Conservation (phyloP, 805 yeast genomes). For the Candida tibetensis region DNA sequence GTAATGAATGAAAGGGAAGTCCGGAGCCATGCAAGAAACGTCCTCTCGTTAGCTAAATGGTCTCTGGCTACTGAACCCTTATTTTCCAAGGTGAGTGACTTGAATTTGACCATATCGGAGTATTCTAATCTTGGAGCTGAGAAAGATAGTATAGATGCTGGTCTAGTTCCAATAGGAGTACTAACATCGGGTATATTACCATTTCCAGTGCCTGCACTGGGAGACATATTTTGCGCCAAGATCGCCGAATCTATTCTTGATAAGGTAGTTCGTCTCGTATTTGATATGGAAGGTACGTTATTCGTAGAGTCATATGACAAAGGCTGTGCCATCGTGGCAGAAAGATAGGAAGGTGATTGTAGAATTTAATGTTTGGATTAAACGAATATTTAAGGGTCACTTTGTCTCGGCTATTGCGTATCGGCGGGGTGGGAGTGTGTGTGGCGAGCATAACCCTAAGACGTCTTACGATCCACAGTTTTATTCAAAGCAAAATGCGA, state of each 20-base stretch:
- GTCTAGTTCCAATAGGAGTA: neutral
- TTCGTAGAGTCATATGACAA: neutral
- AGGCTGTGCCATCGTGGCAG: constrained; percentile 1
- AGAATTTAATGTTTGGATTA: too few species aligned
- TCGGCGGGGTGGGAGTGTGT: too few species aligned
- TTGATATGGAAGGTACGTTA: neutral
- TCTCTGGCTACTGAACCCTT: constrained; percentile 61
- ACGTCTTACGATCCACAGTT: too few species aligned
- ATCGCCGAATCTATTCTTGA: too few species aligned
- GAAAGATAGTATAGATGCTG: neutral
- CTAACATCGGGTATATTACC: neutral
- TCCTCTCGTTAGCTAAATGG: constrained; percentile 63
- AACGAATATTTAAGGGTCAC: too few species aligned
- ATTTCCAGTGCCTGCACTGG: neutral
- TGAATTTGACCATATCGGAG: constrained; percentile 4
- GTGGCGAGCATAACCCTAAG: too few species aligned
- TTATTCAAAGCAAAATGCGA: too few species aligned
- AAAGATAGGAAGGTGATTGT: too few species aligned
- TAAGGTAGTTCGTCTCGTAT: too few species aligned
- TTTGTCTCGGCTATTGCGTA: too few species aligned
- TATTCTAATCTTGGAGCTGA: neutral
- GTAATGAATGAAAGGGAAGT: constrained; percentile 58
- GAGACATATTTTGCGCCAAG: neutral
- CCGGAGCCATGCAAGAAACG: constrained; percentile 63
- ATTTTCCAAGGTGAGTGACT: constrained; percentile 38